Percentiles rank a stretch among this genome's conserved stretches.
Conservation (phyloP, 1,139 yeast species). For the Magnusiomyces ingens region DNA sequence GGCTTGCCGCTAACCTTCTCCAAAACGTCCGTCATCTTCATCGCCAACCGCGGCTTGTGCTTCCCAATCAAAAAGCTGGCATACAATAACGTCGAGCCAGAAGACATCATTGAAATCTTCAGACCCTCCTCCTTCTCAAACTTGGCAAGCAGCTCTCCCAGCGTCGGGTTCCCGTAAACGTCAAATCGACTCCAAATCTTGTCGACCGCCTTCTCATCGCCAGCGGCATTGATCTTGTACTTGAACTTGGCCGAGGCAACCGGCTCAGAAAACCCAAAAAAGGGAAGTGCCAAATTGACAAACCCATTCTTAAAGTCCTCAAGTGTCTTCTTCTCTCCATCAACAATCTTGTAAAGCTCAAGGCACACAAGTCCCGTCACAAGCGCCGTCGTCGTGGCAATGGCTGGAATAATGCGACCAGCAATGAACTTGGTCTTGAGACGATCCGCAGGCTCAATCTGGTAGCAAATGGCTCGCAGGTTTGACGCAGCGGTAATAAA, state of each 20-base stretch:
- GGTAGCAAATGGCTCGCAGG: constrained; percentile 87
- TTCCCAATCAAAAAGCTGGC: constrained; percentile 93
- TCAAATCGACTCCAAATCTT: constrained; percentile 94
- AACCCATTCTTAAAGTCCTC: constrained; percentile 94
- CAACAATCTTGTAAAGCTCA: constrained; percentile 87
- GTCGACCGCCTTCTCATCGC: constrained; percentile 56
- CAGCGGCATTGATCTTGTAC: constrained; percentile 49
- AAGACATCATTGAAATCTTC: constrained; percentile 83
- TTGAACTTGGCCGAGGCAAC: constrained; percentile 74
- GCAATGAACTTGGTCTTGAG: constrained; percentile 69
- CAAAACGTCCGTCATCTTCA: constrained; percentile 67
- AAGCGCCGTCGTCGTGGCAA: constrained; percentile 95
- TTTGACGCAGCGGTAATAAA: constrained; percentile 96
- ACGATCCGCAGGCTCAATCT: constrained; percentile 53
- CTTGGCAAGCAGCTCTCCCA: constrained; percentile 66
- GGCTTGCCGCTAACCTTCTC: constrained; percentile 81
- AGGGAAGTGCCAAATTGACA: constrained; percentile 88
- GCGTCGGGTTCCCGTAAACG: constrained; percentile 67
- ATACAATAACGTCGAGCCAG: constrained; percentile 81
- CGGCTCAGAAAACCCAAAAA: constrained; percentile 96
- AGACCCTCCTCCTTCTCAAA: constrained; percentile 79
- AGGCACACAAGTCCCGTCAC: constrained; percentile 92
- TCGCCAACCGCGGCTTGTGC: constrained; percentile 69
- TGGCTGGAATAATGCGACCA: constrained; percentile 96
- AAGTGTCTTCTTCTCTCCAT: constrained; percentile 53